Evolutionary conservation across 371 early-diverging fungal species (phyloP).

Genomic region (Apophysomyces variabilis): DNA sequence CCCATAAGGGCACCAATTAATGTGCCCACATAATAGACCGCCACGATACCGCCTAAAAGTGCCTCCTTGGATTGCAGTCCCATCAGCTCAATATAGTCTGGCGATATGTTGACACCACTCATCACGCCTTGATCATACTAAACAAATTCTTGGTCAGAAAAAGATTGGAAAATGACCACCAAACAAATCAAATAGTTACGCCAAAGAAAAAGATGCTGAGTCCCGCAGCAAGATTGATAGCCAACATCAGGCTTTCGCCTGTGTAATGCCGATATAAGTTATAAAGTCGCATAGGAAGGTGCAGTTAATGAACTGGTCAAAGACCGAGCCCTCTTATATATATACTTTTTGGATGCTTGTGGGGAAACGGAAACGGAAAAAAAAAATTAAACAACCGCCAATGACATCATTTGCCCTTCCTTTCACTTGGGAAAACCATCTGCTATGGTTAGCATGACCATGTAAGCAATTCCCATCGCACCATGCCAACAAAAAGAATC

Average conservation of each 20-base stretch:
- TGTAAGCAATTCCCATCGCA: too few relatives aligned
- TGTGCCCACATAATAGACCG: conserved; percentile 46
- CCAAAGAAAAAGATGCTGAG: conserved; percentile 55
- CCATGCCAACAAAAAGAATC: too few relatives aligned
- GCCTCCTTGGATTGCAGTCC: conserved; percentile 41
- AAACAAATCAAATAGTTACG: conserved; percentile 23
- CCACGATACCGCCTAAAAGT: conserved; percentile 45
- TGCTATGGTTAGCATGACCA: too few relatives aligned
- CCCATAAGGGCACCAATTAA: conserved; percentile 49
- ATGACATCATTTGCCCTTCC: neutral
- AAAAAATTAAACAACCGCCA: neutral
- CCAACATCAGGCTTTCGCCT: conserved; percentile 29
- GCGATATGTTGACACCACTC: conserved; percentile 48
- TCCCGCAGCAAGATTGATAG: conserved; percentile 47
- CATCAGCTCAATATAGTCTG: conserved; percentile 46
- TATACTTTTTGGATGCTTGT: neutral
- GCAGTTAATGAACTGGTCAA: neutral
- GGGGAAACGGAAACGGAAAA: neutral
- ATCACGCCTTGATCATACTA: conserved; percentile 56
- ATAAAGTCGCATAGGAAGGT: neutral
- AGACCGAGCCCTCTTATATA: neutral
- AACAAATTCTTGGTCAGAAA: neutral
- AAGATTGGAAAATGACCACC: neutral
- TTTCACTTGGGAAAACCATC: too few relatives aligned
- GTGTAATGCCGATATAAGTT: conserved; percentile 19